phyloP scores from a whole-genome alignment of 768 basidiomycete genomes.

The Boletus subparvulus region DNA sequence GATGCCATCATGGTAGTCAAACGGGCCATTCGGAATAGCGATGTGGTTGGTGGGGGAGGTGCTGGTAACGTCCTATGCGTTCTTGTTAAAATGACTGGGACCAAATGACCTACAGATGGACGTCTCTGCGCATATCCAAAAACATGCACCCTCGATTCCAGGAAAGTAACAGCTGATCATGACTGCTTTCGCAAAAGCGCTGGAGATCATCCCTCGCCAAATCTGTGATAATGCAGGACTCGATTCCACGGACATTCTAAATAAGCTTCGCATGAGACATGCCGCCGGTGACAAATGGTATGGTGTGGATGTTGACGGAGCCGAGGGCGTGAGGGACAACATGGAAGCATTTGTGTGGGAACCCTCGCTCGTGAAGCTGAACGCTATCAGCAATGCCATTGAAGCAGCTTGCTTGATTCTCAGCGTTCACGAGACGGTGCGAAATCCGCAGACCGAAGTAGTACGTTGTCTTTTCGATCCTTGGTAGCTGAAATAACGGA shows the following conservation, averaged over 20 bases:
- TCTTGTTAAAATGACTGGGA: not conserved
- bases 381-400: conserved; percentile 92
- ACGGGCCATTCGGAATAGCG: conserved; percentile 91
- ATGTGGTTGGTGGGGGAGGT: conserved; percentile 96
- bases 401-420: conserved; percentile 96
- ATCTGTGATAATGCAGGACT: conserved; percentile 98
- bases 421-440: conserved; percentile 96
- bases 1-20: conserved; percentile 99
- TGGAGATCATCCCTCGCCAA: conserved; percentile 97
- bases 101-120: conserved; percentile 75
- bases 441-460: conserved; percentile 91
- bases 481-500: conserved; percentile 18
- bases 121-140: conserved; percentile 89
- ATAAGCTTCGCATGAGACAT: conserved; percentile 96
- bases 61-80: conserved; percentile 56
- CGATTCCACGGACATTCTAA: conserved; percentile 95
- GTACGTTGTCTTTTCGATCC: conserved; percentile 45
- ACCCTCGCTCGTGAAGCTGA: conserved; percentile 90
- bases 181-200: conserved; percentile 92
- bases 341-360: conserved; percentile 99
- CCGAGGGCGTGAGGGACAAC: conserved; percentile 89
- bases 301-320: conserved; percentile 92
- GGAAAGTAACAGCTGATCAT: conserved; percentile 95
- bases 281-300: conserved; percentile 86
- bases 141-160: conserved; percentile 87